These are phyloP conservation scores for Beta corolliflora DNA, from an alignment of 179 eudicot genomes.

Conservation along the genomic window DNA sequence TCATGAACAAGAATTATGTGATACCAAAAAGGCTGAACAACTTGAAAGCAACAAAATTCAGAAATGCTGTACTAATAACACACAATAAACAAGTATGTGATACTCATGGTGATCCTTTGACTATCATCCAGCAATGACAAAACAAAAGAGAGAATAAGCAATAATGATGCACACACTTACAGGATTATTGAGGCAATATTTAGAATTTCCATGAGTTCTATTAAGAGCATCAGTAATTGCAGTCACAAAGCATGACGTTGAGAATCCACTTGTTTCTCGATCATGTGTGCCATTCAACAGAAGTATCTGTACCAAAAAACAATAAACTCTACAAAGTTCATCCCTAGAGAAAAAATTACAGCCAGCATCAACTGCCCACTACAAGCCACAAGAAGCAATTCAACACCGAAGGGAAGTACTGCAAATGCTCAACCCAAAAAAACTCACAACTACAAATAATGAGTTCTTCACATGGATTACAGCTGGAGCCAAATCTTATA, in stretches of 20 bases:
- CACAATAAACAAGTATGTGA: not conserved
- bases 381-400: not conserved
- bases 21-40: not conserved
- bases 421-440: not conserved
- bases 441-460: not conserved
- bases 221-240: constrained; percentile 95
- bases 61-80: not conserved
- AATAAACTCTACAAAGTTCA: not conserved
- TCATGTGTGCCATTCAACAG: constrained; percentile 83
- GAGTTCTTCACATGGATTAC: not conserved
- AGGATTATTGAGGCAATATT: constrained; percentile 60
- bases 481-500: not conserved
- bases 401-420: constrained; percentile 18
- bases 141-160: not conserved
- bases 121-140: not conserved
- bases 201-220: constrained; percentile 71
- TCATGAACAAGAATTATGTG: not conserved
- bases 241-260: constrained; percentile 83
- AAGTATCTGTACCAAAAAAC: constrained; percentile 58
- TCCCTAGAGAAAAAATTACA: not conserved
- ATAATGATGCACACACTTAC: constrained; percentile 45
- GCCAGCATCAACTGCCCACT: constrained; percentile 4
- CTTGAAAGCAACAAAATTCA: not conserved
- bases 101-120: not conserved
- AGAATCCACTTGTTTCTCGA: constrained; percentile 86